phyloP scores from a whole-genome alignment of 768 basidiomycete species.

The Kwoniella sp. region DNA sequence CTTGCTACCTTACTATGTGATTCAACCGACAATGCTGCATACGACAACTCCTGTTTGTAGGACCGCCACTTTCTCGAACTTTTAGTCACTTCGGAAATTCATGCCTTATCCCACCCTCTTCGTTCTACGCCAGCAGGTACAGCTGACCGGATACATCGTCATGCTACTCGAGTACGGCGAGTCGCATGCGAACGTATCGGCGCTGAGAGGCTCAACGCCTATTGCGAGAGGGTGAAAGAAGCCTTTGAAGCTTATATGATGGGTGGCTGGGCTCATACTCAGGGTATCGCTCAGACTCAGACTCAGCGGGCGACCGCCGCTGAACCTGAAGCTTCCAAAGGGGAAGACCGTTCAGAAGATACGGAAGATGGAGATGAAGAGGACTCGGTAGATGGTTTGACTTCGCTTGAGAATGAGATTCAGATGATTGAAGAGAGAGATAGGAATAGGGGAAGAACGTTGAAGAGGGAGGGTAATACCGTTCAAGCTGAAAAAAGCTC shows the following conservation, averaged over 20 bases:
- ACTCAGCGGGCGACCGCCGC: neutral
- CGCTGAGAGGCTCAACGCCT: constrained; percentile 51
- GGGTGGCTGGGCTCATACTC: constrained; percentile 20
- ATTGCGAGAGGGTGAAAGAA: constrained; percentile 53
- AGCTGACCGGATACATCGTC: constrained; percentile 45
- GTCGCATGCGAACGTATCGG: constrained; percentile 54
- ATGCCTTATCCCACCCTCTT: constrained; percentile 48
- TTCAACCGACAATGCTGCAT: neutral
- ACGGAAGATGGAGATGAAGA: neutral
- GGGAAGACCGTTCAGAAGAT: neutral
- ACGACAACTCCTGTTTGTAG: constrained; percentile 17
- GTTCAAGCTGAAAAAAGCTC: neutral
- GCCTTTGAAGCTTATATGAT: constrained; percentile 54
- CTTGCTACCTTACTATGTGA: neutral
- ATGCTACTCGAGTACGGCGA: constrained; percentile 49
- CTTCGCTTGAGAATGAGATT: neutral
- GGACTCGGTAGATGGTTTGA: neutral
- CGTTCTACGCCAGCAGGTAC: constrained; percentile 5
- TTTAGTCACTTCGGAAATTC: constrained; percentile 53
- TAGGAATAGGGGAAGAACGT: neutral
- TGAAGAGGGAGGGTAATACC: neutral
- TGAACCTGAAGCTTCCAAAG: neutral
- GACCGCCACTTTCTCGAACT: constrained; percentile 55
- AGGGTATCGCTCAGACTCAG: neutral
- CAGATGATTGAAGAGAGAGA: neutral